Base-by-base conservation (phyloP, 1,139 yeast species). In the Candida freyschussii region DNA sequence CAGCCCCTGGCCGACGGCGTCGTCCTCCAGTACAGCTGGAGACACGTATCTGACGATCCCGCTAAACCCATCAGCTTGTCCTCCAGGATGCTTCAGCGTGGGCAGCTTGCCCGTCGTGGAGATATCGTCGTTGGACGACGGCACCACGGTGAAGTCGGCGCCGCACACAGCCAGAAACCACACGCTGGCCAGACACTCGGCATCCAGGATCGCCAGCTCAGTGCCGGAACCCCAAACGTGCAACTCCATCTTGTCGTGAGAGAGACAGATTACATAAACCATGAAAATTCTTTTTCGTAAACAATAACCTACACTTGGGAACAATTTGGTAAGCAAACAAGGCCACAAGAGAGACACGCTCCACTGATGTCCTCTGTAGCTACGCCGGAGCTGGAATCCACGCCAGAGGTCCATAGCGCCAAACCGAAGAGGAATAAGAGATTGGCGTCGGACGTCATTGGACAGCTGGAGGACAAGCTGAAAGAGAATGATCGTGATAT, bases 61-160 rank as follows among this genome's bases (percentile, higher is more conserved):
- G 13, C 59, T 52, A 39, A 54, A 78, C 0, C 89, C 86, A 33
- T 72, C 60, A 2, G 57, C 43, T 7, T 44, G 55, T 4, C 47
- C 59, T 2, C 53, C 56, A 8, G 54, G 57, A 13, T 32, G 14
- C 5, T 55, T 50, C 29, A 83, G 57, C 4, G 74, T 63, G 0
- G 95, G 95, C 21, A 85, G 58, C 30, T 60, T 62, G 4, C 71
- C 71, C 10, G 63, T 62, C 11, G 63, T 62, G 1, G 86, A 70
- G 13, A 76, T 40, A 45, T 72, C 70, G n/a, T 79, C 70, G 50
- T 79, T 78, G 31, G 75, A 70, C 9, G 82, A 74, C 4, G 76
- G 63, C 3, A 75, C 63, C 3, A 79, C 57, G 24, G 56, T 55
- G 26, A 64, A 59, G 9, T 46, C 47, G 3, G 48, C 44, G n/a